Base-by-base conservation (phyloP, 352 stramenopile genomes). In the Peronospora farinosa region DNA sequence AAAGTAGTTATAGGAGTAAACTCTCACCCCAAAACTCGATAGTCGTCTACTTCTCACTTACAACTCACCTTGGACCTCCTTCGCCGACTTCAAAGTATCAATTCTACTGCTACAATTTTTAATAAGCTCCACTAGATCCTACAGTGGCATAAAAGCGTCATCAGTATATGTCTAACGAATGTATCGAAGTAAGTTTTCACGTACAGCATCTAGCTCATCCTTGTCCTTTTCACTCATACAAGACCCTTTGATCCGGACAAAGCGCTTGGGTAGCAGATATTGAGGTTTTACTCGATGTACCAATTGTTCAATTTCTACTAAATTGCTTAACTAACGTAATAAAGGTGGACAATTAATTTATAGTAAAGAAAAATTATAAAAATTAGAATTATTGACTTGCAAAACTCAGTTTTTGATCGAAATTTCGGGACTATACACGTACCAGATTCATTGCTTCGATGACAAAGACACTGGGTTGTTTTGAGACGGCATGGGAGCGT, bases 111-210 rank as follows among this genome's bases (percentile, higher is more conserved):
- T 74, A 65, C 69, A 91, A 54, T 72, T 82, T 33, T 78, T 84
- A 32, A 88, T 75, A 15, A 91, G 68, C 50, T 91, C 80, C 41
- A 81, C 78, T 8, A 87, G 59, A 32, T 87, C 75, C 75, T 84
- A 60, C 19, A 44, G 6, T 1, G 39, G 1, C 9, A 44, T 44
- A 12, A 7, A 15, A 16, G 7, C 3, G 13, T 56, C 19, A 57
- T n/a, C 12, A 46, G 1, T 23, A 10, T 52, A 4, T 43, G 1
- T 55, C 7, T 7, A 15, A 42, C 21, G 7, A 51, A 43, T 16
- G 23, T 57, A 27, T 42, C 45, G 30, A 28, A 15, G 23, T 37
- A 40, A 10, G 16, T 16, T 17, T 43, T 31, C 42, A 37, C 28
- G 0, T 62, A 89, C 78, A 17, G 68, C 64, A 54, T 90, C 79